A percentile compares a stretch with the other conserved stretches of the same genome.
Evolutionary conservation across 192 early-diverging fungal species (phyloP).

Genomic region (Coemansia sp.): DNA sequence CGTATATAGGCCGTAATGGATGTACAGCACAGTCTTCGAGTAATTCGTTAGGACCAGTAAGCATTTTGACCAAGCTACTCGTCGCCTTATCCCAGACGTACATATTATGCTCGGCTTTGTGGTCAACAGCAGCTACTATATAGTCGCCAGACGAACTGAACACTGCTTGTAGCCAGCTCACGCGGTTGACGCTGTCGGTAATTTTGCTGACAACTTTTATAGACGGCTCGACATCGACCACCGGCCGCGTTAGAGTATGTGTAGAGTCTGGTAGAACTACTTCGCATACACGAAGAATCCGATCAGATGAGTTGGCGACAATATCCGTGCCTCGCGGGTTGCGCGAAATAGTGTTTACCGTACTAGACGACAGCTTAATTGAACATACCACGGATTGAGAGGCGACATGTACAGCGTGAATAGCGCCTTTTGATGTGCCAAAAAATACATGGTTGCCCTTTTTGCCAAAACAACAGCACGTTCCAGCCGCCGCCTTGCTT

Average conservation of each 20-base stretch:
- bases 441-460: slow-evolving; percentile 56
- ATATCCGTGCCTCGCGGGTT: slow-evolving; percentile 64
- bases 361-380: slow-evolving; percentile 38
- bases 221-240: slow-evolving; percentile 23
- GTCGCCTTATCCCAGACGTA: slow-evolving; percentile 91
- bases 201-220: slow-evolving; percentile 68
- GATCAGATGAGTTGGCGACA: slow-evolving; percentile 80
- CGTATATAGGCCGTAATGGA: slow-evolving; percentile 81
- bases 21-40: slow-evolving; percentile 85
- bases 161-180: slow-evolving; percentile 86
- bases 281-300: slow-evolving; percentile 75
- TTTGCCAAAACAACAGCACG: slow-evolving; percentile 52
- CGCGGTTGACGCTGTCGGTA: slow-evolving; percentile 87
- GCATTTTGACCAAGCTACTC: slow-evolving; percentile 84
- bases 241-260: background rate
- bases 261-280: slow-evolving; percentile 35
- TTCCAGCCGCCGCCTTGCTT: slow-evolving; percentile 47
- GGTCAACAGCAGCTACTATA: slow-evolving; percentile 80
- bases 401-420: slow-evolving; percentile 46
- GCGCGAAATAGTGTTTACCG: slow-evolving; percentile 41
- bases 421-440: slow-evolving; percentile 37
- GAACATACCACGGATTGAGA: slow-evolving; percentile 33
- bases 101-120: slow-evolving; percentile 91
- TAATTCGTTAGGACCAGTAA: slow-evolving; percentile 87
- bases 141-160: slow-evolving; percentile 91